Evolutionary conservation across 371 early-diverging fungal genomes (phyloP).

Genomic region (Lichtheimia corymbifera): DNA sequence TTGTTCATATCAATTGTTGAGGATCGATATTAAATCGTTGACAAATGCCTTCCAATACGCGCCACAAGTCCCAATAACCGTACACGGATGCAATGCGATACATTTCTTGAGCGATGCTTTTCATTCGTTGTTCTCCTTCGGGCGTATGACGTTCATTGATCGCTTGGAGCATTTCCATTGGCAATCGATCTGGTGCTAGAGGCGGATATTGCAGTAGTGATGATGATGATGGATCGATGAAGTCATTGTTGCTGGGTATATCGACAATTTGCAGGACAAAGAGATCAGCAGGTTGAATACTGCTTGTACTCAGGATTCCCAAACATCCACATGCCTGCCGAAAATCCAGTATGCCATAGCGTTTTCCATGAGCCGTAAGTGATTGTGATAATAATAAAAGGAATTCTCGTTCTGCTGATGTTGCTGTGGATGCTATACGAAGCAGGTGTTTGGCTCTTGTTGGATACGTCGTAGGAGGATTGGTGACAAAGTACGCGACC

Average conservation of each 20-base stretch:
- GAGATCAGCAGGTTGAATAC: conserved; percentile 1
- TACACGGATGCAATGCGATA: conserved; percentile 34
- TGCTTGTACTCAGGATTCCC: conserved; percentile 21
- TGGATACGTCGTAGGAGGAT: conserved; percentile 48
- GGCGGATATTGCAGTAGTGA: not conserved
- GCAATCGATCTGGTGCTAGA: conserved; percentile 12
- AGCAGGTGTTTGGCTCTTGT: conserved; percentile 46
- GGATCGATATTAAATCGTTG: conserved; percentile 32
- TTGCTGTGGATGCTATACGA: conserved; percentile 14
- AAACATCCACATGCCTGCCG: not conserved
- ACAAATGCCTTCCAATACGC: conserved; percentile 43
- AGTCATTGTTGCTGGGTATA: not conserved
- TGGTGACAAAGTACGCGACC: conserved; percentile 35
- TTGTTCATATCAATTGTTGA: conserved; percentile 17
- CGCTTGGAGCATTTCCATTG: conserved; percentile 26
- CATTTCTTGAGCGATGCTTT: conserved; percentile 21
- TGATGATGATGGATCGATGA: not conserved
- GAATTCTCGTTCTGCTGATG: conserved; percentile 24
- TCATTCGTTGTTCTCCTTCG: conserved; percentile 11
- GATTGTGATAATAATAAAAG: conserved; percentile 17
- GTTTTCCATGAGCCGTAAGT: not conserved
- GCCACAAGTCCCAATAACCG: conserved; percentile 49
- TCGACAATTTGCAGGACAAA: conserved; percentile 5
- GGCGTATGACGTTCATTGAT: conserved; percentile 32
- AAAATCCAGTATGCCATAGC: conserved; percentile 18